Conservation (phyloP, 23 red algal genomes). For the Chondrus crispus region DNA sequence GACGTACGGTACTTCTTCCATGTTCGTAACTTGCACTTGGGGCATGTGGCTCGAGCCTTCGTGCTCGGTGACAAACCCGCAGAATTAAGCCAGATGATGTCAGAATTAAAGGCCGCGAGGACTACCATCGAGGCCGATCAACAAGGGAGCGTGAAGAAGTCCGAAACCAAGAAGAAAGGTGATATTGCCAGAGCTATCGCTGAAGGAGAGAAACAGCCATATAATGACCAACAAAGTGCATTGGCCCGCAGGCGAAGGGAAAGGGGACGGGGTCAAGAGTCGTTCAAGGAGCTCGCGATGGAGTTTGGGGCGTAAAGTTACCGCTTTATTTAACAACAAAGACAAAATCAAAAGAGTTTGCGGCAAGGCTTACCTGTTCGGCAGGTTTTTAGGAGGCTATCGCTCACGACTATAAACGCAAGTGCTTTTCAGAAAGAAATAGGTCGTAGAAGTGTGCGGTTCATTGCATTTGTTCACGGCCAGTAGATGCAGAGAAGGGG, state of each 20-base stretch:
- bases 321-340: too few relatives aligned
- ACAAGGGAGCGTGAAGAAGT: not conserved
- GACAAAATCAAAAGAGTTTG: too few relatives aligned
- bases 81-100: conserved; percentile 32
- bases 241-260: conserved; percentile 65
- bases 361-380: too few relatives aligned
- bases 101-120: not conserved
- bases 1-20: conserved; percentile 81
- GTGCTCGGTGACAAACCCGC: conserved; percentile 59
- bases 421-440: too few relatives aligned
- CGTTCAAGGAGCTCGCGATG: conserved; percentile 61
- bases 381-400: too few relatives aligned
- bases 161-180: conserved; percentile 8
- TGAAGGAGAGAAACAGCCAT: conserved; percentile 55
- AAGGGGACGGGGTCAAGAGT: conserved; percentile 57
- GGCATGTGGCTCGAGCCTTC: conserved; percentile 84
- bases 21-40: conserved; percentile 75
- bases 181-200: conserved; percentile 72
- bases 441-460: too few relatives aligned
- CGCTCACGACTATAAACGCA: too few relatives aligned
- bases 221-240: conserved; percentile 50
- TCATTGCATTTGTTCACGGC: too few relatives aligned
- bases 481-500: too few relatives aligned
- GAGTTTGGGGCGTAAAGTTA: conserved; percentile 42
- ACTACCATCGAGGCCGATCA: not conserved